Conservation (phyloP, 768 basidiomycete species). For the Leccinum disarticulatum region DNA sequence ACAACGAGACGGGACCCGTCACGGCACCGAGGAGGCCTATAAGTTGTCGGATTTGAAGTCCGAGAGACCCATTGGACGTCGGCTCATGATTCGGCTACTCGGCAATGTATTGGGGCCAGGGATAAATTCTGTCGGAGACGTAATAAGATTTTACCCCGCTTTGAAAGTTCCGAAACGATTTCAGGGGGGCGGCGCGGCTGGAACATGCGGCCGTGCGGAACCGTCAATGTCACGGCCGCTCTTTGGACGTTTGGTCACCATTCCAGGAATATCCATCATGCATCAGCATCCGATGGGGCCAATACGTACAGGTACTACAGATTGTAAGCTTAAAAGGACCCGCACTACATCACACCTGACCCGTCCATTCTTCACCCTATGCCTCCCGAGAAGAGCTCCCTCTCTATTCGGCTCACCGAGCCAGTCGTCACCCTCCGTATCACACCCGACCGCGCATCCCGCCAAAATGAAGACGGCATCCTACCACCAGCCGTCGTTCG, state of each 20-base stretch:
- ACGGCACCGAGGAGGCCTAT: too few relatives aligned
- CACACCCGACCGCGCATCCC: constrained; percentile 34
- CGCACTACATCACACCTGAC: not conserved
- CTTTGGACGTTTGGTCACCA: not conserved
- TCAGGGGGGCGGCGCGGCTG: constrained; percentile 4
- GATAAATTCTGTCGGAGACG: not conserved
- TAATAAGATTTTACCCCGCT: not conserved
- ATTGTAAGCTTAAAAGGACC: constrained; percentile 3
- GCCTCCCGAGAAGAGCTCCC: constrained; percentile 38
- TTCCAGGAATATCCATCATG: not conserved
- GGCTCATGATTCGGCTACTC: not conserved
- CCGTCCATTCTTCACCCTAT: constrained; percentile 4
- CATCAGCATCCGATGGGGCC: not conserved
- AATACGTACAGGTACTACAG: not conserved
- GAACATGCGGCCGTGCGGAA: constrained; percentile 1
- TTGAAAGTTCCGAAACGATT: not conserved
- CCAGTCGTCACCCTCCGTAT: constrained; percentile 68
- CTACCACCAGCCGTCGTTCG: constrained; percentile 64
- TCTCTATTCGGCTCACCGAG: constrained; percentile 66
- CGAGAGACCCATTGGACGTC: not conserved
- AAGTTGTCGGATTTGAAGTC: not conserved
- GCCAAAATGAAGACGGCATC: constrained; percentile 28
- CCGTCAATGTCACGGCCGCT: constrained; percentile 1
- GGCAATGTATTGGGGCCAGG: not conserved
- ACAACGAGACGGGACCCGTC: too few relatives aligned